Evolutionary conservation across 495 filamentous ascomycete species (phyloP), one percentile per base, ranked within the genome.

Genomic region (Aspergillus ostianus): DNA sequence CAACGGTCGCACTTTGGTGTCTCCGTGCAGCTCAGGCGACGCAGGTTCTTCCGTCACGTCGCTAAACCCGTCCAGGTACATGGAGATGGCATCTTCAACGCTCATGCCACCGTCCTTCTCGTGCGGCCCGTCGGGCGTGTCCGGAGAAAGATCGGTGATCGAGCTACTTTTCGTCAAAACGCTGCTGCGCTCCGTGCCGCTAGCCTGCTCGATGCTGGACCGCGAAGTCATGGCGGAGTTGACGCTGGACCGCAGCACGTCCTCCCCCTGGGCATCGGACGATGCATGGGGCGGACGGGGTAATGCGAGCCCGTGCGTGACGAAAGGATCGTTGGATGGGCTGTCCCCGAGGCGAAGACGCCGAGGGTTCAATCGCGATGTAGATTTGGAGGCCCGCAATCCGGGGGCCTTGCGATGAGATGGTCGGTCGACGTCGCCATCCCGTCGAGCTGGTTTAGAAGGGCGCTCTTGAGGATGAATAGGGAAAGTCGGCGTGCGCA

Each of bases 21-120:
- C 73, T 10, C 62, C 60, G 27, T 60, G 50, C 13, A 70, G 59
- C 15, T 71, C 73, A 4, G 76, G 74, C 5, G 73, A 77, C 4
- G 53, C 61, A 6, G 75, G 71, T 49, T 79, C 76, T 63, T 80
- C 77, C 2, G 77, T 74, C 45, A 80, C 72, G 49, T 90, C 87
- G 56, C 79, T 79, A 74, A 94, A 93, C 0, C 92, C 91, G 62
- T 88, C 85, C 56, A 90, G 88, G 69, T 97, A 97, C 89, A 97
- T 92, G 17, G 87, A 90, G 73, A 97, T 94, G 8, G 91, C 88
- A 77, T 97, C 93, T 63, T 98, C 93, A 3, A 96, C 84, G 60
- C 87, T 96, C 80, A 92, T 88, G 5, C 84, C 86, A 58, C 85
- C 88, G 57, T 91, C 88, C 45, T 81, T 82, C 8, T 80, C 77